A percentile compares a stretch with the other conserved stretches of the same genome.
Evolutionary conservation across 2,329 filamentous ascomycete genomes (phyloP).

Genomic region (Bisporella sp.): DNA sequence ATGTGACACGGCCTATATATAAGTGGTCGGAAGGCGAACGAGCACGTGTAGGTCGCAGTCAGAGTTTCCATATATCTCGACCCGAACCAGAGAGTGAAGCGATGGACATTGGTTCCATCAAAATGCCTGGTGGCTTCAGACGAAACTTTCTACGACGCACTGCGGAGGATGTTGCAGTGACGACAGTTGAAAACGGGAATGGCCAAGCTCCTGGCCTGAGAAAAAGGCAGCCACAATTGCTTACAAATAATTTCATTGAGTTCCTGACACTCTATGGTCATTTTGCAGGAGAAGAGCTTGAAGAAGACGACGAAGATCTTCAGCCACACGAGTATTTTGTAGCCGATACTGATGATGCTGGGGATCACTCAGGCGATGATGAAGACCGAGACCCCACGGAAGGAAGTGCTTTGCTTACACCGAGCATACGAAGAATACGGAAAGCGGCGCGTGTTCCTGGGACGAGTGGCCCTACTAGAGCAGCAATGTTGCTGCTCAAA

Average conservation of each 20-base stretch:
- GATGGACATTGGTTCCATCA: conserved; percentile 83
- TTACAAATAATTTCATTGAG: conserved; percentile 92
- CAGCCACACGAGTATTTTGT: conserved; percentile 87
- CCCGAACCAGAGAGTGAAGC: conserved; percentile 74
- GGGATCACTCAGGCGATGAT: conserved; percentile 44
- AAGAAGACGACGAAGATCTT: conserved; percentile 90
- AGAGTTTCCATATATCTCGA: conserved; percentile 76
- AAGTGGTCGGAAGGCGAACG: conserved; percentile 85
- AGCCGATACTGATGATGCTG: conserved; percentile 52
- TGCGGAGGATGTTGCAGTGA: background rate
- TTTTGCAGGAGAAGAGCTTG: conserved; percentile 93
- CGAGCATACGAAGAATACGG: conserved; percentile 66
- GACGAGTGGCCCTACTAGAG: conserved; percentile 71
- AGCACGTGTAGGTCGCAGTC: conserved; percentile 65
- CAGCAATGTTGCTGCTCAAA: conserved; percentile 82
- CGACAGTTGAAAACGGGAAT: conserved; percentile 2
- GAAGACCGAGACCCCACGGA: conserved; percentile 78
- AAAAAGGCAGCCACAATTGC: conserved; percentile 49
- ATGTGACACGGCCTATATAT: conserved; percentile 92
- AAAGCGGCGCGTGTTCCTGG: conserved; percentile 68
- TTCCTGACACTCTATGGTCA: conserved; percentile 94
- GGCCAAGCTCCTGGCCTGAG: conserved; percentile 7
- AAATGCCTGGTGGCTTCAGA: conserved; percentile 87
- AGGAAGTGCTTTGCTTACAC: conserved; percentile 74
- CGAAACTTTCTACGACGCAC: conserved; percentile 75